Percentiles rank a stretch among this genome's conserved stretches.
Conservation (phyloP, 2,329 filamentous ascomycete genomes). For the Ophiocordyceps sinensis region DNA sequence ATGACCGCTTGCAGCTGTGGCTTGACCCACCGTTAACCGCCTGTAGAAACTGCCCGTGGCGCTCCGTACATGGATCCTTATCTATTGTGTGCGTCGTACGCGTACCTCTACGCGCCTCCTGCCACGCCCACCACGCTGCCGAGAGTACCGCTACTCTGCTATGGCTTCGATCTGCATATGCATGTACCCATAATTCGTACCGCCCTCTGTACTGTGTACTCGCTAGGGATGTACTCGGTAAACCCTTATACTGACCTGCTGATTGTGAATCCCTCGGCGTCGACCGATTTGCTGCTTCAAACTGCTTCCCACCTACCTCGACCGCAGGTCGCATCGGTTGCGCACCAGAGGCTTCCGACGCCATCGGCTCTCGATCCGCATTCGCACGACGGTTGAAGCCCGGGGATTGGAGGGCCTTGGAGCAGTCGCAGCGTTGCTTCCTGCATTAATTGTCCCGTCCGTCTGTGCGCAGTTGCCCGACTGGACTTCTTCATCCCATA, state of each 20-base stretch:
- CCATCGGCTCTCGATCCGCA: neutral
- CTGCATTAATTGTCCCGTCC: too few relatives aligned
- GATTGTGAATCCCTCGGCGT: neutral
- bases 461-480: too few relatives aligned
- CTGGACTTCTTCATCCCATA: too few relatives aligned
- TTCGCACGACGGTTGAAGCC: neutral
- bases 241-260: neutral
- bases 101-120: neutral
- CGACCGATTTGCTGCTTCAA: neutral
- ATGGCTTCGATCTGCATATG: neutral
- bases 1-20: slow-evolving; percentile 1
- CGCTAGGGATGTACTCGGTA: too few relatives aligned
- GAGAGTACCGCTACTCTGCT: too few relatives aligned
- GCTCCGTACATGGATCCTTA: neutral
- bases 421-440: too few relatives aligned
- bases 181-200: neutral
- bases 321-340: neutral
- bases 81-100: neutral
- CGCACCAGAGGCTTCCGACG: neutral
- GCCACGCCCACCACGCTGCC: neutral
- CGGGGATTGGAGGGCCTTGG: too few relatives aligned
- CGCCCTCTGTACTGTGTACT: neutral
- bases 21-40: slow-evolving; percentile 1
- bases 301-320: neutral
- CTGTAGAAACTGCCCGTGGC: neutral